A percentile compares a stretch with the other conserved stretches of the same genome.
phyloP scores from a whole-genome alignment of 768 basidiomycete species.

The Mycena albidolilacea region DNA sequence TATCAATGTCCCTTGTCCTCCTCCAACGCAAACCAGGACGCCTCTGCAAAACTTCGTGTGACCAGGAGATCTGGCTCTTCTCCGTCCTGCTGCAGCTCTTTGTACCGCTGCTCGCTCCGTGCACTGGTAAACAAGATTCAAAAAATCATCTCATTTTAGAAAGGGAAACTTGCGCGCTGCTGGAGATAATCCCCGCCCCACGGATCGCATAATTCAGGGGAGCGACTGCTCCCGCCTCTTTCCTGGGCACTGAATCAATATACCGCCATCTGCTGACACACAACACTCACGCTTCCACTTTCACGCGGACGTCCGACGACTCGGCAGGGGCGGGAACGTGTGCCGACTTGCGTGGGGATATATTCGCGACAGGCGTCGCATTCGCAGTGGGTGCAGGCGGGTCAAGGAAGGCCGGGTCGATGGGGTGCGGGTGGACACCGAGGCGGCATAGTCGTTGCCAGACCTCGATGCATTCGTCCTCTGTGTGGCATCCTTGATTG shows the following conservation, averaged over 20 bases:
- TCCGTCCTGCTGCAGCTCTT: background rate
- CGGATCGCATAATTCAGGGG: background rate
- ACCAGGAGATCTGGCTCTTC: constrained; percentile 20
- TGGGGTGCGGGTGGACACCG: constrained; percentile 20
- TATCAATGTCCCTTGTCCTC: background rate
- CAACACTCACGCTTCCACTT: too few relatives aligned
- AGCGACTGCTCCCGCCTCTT: too few relatives aligned
- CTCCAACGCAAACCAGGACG: background rate
- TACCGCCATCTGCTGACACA: too few relatives aligned
- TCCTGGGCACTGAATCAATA: too few relatives aligned
- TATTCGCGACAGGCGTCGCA: background rate
- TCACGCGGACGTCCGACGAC: too few relatives aligned
- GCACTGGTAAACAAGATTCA: too few relatives aligned
- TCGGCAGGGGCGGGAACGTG: too few relatives aligned
- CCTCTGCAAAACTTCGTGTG: background rate
- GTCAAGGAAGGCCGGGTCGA: background rate
- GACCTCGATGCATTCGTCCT: background rate
- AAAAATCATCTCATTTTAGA: background rate
- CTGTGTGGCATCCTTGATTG: background rate
- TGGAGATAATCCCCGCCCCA: background rate
- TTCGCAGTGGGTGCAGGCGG: too few relatives aligned
- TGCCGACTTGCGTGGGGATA: background rate
- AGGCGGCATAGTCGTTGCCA: constrained; percentile 15
- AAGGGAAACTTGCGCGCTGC: background rate
- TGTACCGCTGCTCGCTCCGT: background rate